Base-by-base conservation (phyloP, 2,329 filamentous ascomycete genomes). In the Niveomyces coronatus region DNA sequence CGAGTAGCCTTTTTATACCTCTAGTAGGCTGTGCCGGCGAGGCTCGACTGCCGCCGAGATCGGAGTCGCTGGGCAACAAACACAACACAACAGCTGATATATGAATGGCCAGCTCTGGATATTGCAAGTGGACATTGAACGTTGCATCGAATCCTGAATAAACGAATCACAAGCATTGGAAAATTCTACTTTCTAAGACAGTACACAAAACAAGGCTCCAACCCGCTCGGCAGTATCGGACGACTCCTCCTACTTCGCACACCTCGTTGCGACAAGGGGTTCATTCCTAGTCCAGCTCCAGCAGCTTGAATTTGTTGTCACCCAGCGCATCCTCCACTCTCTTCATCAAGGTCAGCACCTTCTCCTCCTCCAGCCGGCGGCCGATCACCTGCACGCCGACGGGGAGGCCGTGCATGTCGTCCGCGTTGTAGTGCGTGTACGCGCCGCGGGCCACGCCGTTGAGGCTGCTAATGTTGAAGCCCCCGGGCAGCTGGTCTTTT, bases 301-400 rank as follows among this genome's bases (percentile, higher is more conserved):
- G 52, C 9, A 71, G 53, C 44, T 64, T 46, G 45, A 76, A 77
- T 50, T 62, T 71, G 16, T 71, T 62, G 8, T 70, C 62, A 0
- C 68, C 81, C 16, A 94, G 58, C 1, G 82, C 82, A 44, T 79
- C 71, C 58, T 94, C 85, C 3, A 94, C 69, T 39, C 73, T 70
- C 59, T 80, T 71, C 86, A 94, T 94, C 11, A 82, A 69, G 0
- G 80, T 76, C 35, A 94, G 61, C 0, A 94, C 85, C 64, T 89
- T 91, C 62, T 94, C 86, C 57, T 94, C 87, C 53, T 91, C 80
- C 49, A 93, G 62, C 24, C 86, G 69, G 29, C 81, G 68, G 0
- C 86, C 86, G 0, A 94, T 79, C 17, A 94, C 69, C 58, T 94
- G 87, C 7, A 95, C 79, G 0, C 76, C 88, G 1, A 94, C 85